phyloP scores from a whole-genome alignment of 2,329 filamentous ascomycete genomes.

The Arthrobotrys conoides region DNA sequence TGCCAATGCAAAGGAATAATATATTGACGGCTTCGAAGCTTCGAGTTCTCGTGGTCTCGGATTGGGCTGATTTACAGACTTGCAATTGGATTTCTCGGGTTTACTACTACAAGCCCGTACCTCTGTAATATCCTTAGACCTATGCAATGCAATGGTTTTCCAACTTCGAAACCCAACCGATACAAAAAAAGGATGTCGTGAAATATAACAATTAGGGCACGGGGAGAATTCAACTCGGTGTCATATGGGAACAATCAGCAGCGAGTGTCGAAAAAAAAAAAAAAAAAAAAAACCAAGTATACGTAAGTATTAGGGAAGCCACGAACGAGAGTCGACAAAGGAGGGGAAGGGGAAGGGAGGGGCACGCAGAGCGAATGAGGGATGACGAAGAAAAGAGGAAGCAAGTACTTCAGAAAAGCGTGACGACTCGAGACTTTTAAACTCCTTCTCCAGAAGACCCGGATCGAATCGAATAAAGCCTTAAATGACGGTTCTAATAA shows the following conservation, averaged over 20 bases:
- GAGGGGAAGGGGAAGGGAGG: slow-evolving; percentile 17
- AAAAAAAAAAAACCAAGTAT: slow-evolving; percentile 40
- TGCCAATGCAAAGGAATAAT: too few relatives aligned
- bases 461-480: slow-evolving; percentile 47
- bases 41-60: slow-evolving; percentile 28
- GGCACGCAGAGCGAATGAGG: slow-evolving; percentile 38
- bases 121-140: slow-evolving; percentile 36
- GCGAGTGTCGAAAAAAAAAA: slow-evolving; percentile 41
- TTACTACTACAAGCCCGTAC: slow-evolving; percentile 58
- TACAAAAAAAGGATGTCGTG: slow-evolving; percentile 47
- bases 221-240: slow-evolving; percentile 28
- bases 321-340: slow-evolving; percentile 45
- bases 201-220: slow-evolving; percentile 40
- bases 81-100: slow-evolving; percentile 37
- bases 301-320: slow-evolving; percentile 48
- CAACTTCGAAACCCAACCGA: slow-evolving; percentile 42
- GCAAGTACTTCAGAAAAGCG: slow-evolving; percentile 21
- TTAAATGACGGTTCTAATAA: slow-evolving; percentile 56
- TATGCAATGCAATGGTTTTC: slow-evolving; percentile 20
- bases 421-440: slow-evolving; percentile 56
- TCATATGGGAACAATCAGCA: slow-evolving; percentile 28
- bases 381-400: slow-evolving; percentile 33
- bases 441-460: slow-evolving; percentile 35
- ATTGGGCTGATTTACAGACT: slow-evolving; percentile 51
- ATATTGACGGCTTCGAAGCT: slow-evolving; percentile 26